These are phyloP conservation scores for Medicago arabica DNA, from an alignment of 306 rosid species.

Conservation along the genomic window DNA sequence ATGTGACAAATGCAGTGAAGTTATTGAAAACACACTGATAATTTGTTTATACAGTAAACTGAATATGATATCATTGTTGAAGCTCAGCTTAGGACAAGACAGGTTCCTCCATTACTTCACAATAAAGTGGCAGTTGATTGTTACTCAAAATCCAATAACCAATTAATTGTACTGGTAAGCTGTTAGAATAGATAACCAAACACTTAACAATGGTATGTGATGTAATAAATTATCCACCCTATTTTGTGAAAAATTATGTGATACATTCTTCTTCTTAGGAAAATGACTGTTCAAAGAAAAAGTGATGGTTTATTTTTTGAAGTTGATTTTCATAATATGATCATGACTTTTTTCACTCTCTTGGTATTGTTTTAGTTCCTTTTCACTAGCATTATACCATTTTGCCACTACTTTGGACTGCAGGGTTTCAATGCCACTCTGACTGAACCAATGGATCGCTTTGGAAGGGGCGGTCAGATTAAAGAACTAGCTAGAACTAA, in stretches of 20 bases:
- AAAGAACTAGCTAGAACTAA: conserved; percentile 86
- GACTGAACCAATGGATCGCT: conserved; percentile 81
- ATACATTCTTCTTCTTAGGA: neutral
- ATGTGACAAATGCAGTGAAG: conserved; percentile 22
- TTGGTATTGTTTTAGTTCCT: neutral
- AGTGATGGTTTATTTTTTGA: neutral
- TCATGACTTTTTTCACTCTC: neutral
- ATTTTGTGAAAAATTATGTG: neutral
- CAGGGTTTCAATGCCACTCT: conserved; percentile 96
- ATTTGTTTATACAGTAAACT: conserved; percentile 71
- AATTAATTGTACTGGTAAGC: conserved; percentile 79
- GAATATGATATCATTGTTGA: conserved; percentile 89
- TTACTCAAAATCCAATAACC: conserved; percentile 68
- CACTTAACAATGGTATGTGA: conserved; percentile 1
- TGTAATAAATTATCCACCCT: conserved; percentile 21
- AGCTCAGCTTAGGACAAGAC: conserved; percentile 92
- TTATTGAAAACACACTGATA: conserved; percentile 34
- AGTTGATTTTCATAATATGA: neutral
- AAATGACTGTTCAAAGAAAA: conserved; percentile 12
- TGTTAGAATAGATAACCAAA: conserved; percentile 12
- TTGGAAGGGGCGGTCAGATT: conserved; percentile 85
- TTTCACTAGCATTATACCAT: conserved; percentile 8
- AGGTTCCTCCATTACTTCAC: conserved; percentile 88
- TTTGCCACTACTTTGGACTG: conserved; percentile 22
- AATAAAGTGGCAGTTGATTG: conserved; percentile 63